Evolutionary conservation across 192 early-diverging fungal species (phyloP).

Genomic region (Coemansia sp.): DNA sequence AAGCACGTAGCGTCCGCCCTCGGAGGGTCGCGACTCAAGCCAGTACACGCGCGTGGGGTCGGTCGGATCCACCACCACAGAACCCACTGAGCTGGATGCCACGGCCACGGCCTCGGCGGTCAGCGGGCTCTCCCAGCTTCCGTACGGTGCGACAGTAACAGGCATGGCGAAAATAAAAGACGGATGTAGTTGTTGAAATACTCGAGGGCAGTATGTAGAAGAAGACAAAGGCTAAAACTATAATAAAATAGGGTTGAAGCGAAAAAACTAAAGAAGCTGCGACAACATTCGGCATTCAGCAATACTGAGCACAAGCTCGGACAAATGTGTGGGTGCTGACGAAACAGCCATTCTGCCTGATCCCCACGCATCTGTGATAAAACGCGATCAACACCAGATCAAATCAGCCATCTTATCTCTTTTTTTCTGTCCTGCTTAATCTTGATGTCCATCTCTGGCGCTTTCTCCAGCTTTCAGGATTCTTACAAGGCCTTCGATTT

Average conservation of each 20-base stretch:
- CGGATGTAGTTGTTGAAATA: no score
- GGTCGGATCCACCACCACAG: conserved; percentile 27
- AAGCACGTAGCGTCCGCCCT: conserved; percentile 38
- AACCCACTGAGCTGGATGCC: conserved; percentile 19
- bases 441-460: background rate
- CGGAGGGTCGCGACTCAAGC: conserved; percentile 45
- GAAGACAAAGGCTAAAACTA: no score
- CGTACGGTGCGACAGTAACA: conserved; percentile 19
- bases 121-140: conserved; percentile 51
- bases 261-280: no score
- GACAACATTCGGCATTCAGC: no score
- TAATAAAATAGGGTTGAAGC: background rate
- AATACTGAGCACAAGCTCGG: no score
- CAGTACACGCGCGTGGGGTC: conserved; percentile 43
- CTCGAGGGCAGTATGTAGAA: no score
- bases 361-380: background rate
- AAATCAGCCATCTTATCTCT: conserved; percentile 9
- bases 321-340: no score
- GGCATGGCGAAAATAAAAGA: background rate
- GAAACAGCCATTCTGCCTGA: no score
- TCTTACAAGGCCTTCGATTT: background rate
- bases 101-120: conserved; percentile 29
- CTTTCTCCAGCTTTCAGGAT: background rate
- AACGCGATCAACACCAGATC: background rate
- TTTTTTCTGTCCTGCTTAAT: background rate